Base-by-base conservation (phyloP, 2,329 filamentous ascomycete genomes). In the Fusarium luffae region DNA sequence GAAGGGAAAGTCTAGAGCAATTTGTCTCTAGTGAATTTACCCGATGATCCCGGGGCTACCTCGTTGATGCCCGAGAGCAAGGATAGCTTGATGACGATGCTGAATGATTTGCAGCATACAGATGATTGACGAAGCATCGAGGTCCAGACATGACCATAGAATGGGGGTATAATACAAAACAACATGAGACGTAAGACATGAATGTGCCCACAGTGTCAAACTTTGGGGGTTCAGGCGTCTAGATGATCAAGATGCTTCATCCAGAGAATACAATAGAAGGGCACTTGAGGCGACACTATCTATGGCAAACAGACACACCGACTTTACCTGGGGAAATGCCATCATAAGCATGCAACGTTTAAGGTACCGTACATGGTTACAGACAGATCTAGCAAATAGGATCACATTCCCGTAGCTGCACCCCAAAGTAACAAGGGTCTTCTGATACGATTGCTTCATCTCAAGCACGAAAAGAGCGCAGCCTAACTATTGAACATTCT, bases 311-410 rank as follows among this genome's bases (percentile, higher is more conserved):
- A 63, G 27, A 40, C 41, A 69, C 65, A 69, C 66, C 66, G 65
- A 69, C 66, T 68, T 54, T 59, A 40, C 49, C 58, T 64, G 44
- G 52, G 46, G 46, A 51, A 68, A 64, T 63, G 7, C 25, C 23
- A 47, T 28, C 43, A 28, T 14, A 28, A 5, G 42, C 40, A 62
- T 69, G 66, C 42, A 54, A 56, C 54, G 32, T 69, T 51, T 51
- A 18, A 66, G 19, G 13, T 41, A 27, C 16, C 10, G 18, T 28
- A 28, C 56, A 54, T 49, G 21, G 54, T 66, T 43, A 41, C 30
- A 64, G 46, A 54, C 21, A 21, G 18, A 32, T 14, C 16, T 42
- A 61, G 11, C 66, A 57, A 69, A 67, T 70, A 69, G 66, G 66
- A 70, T 54, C 21, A 18, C 37, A 18, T 65, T 30, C 55, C 50